Base-by-base conservation (phyloP, 2,329 filamentous ascomycete species). In the Claviceps capensis region DNA sequence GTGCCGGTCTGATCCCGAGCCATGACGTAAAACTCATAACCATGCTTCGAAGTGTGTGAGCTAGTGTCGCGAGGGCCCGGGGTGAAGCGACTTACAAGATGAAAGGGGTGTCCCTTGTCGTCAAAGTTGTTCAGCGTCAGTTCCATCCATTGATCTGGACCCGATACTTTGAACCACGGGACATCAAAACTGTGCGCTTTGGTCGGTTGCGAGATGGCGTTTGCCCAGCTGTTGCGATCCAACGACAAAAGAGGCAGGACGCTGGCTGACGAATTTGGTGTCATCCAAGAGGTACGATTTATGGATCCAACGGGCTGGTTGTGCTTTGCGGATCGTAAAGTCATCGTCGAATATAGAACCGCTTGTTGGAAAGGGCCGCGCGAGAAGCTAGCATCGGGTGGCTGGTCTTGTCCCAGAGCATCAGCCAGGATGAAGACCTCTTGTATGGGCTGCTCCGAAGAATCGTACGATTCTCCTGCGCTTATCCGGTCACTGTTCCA, bases 61-160 rank as follows among this genome's bases (percentile, higher is more conserved):
- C 23, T 5, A 23, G 38, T 14, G 9, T 16, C 11, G 19, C 11
- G 36, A 7, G 11, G 13, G 13, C 11, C 41, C 41, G 22, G 5
- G 9, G n/a, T 23, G 14, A 17, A 40, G 14, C 14, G 16, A 54
- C 61, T 52, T 60, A 72, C 70, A 43, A 76, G 53, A 56, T 76
- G 74, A 53, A 76, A 76, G 0, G 74, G 73, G 56, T 76, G 74
- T 0, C 65, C 62, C 6, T 69, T 70, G 42, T 75, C 72, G 52
- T 76, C 73, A 16, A 75, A 61, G 51, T 76, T 76, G 55, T 77
- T 76, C 47, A 76, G 61, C 3, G 74, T 63, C 1, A 76, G 56
- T 54, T 75, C 72, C 1, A 75, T 61, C 72, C 73, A 76, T 34
- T 55, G 54, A 6, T 59, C 65, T 16, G 45, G 17, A 30, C 58